phyloP scores from a whole-genome alignment of 1,139 yeast species.

The Lodderomyces theae region DNA sequence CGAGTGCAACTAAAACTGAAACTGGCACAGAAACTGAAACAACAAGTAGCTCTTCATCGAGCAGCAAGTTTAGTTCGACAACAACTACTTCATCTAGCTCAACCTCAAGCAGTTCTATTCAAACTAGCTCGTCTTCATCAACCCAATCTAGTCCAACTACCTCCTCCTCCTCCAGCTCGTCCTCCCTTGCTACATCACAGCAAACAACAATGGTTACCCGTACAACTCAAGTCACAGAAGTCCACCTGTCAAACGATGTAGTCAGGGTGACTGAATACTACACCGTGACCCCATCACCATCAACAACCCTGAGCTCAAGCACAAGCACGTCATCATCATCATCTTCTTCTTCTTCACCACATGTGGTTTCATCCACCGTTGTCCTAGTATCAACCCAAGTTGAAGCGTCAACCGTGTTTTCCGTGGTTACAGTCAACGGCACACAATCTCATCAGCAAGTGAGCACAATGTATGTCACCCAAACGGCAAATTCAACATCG shows the following conservation, averaged over 20 bases:
- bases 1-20: constrained; percentile 1
- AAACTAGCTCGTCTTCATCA: constrained; percentile 2
- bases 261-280: constrained; percentile 12
- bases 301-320: constrained; percentile 17
- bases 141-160: constrained; percentile 2
- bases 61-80: constrained; percentile 2
- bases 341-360: constrained; percentile 3
- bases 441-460: constrained; percentile 18
- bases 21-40: constrained; percentile 10
- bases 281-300: constrained; percentile 9
- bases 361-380: constrained; percentile 3
- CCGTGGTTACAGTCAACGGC: constrained; percentile 23
- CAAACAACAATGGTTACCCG: constrained; percentile 16
- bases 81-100: constrained; percentile 2
- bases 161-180: constrained; percentile 2
- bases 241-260: constrained; percentile 11
- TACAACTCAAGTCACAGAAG: constrained; percentile 16
- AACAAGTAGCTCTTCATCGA: too few relatives aligned
- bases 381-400: constrained; percentile 4
- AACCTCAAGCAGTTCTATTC: constrained; percentile 4
- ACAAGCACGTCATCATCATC: constrained; percentile 15
- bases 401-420: constrained; percentile 15
- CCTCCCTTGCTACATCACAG: constrained; percentile 7
- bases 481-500: constrained; percentile 15
- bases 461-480: constrained; percentile 21